Evolutionary conservation across 2,329 filamentous ascomycete species (phyloP).

Genomic region (Fusarium mangiferae): DNA sequence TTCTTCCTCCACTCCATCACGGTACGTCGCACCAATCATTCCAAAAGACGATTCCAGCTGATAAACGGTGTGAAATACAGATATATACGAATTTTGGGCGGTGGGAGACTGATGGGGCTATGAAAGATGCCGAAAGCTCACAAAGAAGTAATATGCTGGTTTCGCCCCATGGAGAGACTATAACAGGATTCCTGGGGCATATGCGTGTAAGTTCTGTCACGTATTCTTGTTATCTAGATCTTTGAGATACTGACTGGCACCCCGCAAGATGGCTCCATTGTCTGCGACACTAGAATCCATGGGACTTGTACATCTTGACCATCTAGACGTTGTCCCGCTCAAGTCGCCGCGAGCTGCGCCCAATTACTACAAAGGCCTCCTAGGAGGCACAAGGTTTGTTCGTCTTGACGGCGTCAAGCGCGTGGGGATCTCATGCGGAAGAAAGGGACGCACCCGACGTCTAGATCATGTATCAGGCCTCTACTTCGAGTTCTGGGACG

Average conservation of each 20-base stretch:
- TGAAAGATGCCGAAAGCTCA: too few relatives aligned
- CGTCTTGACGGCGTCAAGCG: neutral
- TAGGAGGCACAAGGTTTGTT: too few relatives aligned
- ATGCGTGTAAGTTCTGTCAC: neutral
- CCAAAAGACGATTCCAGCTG: rapidly evolving
- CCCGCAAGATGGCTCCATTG: neutral
- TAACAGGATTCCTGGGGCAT: neutral
- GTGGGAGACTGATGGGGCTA: too few relatives aligned
- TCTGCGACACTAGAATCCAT: neutral
- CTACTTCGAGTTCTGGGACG: slow-evolving; percentile 7
- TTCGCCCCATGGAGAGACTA: neutral
- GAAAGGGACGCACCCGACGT: neutral
- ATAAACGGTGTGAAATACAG: neutral
- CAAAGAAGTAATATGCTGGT: too few relatives aligned
- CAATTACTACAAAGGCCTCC: too few relatives aligned
- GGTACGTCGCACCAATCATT: neutral
- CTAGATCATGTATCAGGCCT: neutral
- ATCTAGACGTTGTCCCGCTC: too few relatives aligned
- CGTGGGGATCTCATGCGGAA: neutral
- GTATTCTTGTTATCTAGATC: rapidly evolving
- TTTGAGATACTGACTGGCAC: neutral
- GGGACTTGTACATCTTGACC: neutral
- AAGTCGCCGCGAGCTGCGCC: too few relatives aligned
- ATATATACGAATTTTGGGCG: neutral
- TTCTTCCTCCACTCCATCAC: neutral